Evolutionary conservation across 2,329 filamentous ascomycete genomes (phyloP).

Genomic region (Pestalotiopsis sp.): DNA sequence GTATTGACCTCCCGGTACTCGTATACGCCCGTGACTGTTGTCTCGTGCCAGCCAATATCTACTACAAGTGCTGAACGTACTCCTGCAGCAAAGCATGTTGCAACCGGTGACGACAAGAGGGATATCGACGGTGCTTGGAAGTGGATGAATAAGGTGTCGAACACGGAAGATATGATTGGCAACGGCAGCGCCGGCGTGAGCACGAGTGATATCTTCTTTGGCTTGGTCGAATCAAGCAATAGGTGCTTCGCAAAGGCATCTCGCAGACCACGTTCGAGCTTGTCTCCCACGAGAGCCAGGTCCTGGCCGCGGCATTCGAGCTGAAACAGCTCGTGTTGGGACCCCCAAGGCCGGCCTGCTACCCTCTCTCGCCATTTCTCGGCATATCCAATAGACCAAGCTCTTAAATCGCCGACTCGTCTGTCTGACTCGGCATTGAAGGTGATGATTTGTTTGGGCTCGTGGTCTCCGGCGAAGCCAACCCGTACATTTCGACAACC

Average conservation of each 20-base stretch:
- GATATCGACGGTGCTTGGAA: slow-evolving; percentile 83
- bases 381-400: slow-evolving; percentile 62
- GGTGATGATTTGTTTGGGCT: slow-evolving; percentile 70
- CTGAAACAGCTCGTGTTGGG: slow-evolving; percentile 75
- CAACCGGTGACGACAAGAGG: slow-evolving; percentile 75
- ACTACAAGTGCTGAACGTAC: slow-evolving; percentile 84
- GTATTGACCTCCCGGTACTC: slow-evolving; percentile 84
- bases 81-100: slow-evolving; percentile 77
- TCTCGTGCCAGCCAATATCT: slow-evolving; percentile 93
- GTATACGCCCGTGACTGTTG: slow-evolving; percentile 81
- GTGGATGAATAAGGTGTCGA: slow-evolving; percentile 79
- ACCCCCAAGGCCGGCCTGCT: slow-evolving; percentile 60
- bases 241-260: slow-evolving; percentile 77
- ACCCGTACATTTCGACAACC: slow-evolving; percentile 78
- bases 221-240: slow-evolving; percentile 70
- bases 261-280: slow-evolving; percentile 79
- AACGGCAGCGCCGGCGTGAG: slow-evolving; percentile 79
- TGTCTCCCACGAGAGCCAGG: slow-evolving; percentile 80
- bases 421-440: slow-evolving; percentile 78
- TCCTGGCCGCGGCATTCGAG: slow-evolving; percentile 75
- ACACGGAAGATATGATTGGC: slow-evolving; percentile 72
- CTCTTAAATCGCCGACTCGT: slow-evolving; percentile 79
- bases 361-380: slow-evolving; percentile 50
- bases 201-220: slow-evolving; percentile 73
- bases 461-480: slow-evolving; percentile 84